Evolutionary conservation across 208 protist species (phyloP).

Genomic region (Trypanosoma grayi): DNA sequence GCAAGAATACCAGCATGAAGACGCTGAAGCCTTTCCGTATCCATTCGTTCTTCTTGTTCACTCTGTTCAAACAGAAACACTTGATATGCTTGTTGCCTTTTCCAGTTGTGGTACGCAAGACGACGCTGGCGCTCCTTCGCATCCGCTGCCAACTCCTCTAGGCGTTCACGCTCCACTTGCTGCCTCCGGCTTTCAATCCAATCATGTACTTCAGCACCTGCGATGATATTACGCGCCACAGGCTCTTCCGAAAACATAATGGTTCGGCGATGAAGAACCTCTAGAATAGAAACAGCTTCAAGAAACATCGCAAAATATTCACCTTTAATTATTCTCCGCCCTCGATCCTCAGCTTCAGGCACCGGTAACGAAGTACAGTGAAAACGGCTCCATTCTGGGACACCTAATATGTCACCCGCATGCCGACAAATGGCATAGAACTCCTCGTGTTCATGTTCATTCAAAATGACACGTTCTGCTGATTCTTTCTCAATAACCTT

Average conservation of each 20-base stretch:
- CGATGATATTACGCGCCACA: conserved; percentile 17
- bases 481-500: conserved; percentile 14
- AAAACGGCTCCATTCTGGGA: conserved; percentile 10
- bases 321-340: conserved; percentile 24
- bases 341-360: conserved; percentile 28
- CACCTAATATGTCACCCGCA: conserved; percentile 22
- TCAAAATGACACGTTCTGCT: conserved; percentile 10
- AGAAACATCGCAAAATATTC: conserved; percentile 35
- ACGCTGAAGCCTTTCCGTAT: conserved; percentile 37
- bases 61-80: conserved; percentile 31
- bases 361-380: conserved; percentile 15
- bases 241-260: conserved; percentile 32
- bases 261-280: conserved; percentile 28
- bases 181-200: conserved; percentile 27
- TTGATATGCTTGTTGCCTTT: conserved; percentile 26
- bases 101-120: conserved; percentile 18
- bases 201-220: conserved; percentile 25
- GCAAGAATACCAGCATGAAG: conserved; percentile 28
- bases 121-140: conserved; percentile 1
- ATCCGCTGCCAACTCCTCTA: conserved; percentile 1
- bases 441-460: conserved; percentile 25
- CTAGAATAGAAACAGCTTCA: conserved; percentile 26
- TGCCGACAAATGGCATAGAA: conserved; percentile 26
- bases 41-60: conserved; percentile 38
- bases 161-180: conserved; percentile 26